These are phyloP conservation scores for Adenanthera pavonina DNA, from an alignment of 306 rosid species.

Conservation along the genomic window DNA sequence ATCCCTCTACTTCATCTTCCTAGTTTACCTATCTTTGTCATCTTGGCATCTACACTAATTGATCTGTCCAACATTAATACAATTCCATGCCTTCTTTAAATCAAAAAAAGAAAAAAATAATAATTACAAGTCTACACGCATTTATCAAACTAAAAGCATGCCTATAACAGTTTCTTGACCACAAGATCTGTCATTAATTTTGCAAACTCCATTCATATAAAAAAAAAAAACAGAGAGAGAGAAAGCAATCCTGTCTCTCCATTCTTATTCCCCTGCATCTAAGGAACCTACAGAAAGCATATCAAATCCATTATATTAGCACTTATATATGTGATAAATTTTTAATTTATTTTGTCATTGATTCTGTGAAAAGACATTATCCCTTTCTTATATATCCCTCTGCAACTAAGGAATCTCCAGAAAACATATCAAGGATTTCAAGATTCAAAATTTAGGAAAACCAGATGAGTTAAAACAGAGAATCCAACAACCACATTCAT, in stretches of 20 bases:
- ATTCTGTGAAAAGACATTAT: no score
- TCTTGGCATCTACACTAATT: background rate
- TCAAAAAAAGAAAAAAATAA: background rate
- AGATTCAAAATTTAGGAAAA: background rate
- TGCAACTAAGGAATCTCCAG: no score
- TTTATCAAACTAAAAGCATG: constrained; percentile 41
- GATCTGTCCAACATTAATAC: background rate
- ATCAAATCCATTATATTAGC: constrained; percentile 21
- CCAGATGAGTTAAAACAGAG: constrained; percentile 20
- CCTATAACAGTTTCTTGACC: constrained; percentile 91
- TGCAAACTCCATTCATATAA: constrained; percentile 96
- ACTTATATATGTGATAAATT: background rate
- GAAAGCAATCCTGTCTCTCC: no score
- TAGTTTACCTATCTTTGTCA: constrained; percentile 17
- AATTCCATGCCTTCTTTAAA: background rate
- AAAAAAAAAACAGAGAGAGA: constrained; percentile 4
- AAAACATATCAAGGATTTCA: no score
- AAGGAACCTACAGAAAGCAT: constrained; percentile 29
- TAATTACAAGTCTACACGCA: constrained; percentile 18
- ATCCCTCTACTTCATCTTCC: constrained; percentile 10
- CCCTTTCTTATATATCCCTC: no score
- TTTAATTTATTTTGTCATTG: no score
- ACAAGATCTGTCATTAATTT: constrained; percentile 90
- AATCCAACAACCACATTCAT: constrained; percentile 18
- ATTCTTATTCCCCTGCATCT: background rate